Evolutionary conservation across 495 filamentous ascomycete species (phyloP).

Genomic region (Friedmanniomyces simplex): DNA sequence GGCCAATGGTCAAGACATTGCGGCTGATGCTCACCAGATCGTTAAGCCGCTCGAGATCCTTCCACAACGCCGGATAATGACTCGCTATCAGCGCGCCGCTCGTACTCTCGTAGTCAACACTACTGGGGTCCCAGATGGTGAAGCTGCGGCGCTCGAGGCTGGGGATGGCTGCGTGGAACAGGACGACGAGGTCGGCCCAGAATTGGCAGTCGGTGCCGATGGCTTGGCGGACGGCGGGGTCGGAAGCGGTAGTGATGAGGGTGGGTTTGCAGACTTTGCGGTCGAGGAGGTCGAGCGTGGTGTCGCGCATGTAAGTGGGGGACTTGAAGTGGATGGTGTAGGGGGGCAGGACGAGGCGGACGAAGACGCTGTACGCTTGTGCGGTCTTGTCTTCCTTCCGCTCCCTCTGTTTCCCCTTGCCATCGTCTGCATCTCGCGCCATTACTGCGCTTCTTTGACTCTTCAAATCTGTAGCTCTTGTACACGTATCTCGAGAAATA

Average conservation of each 20-base stretch:
- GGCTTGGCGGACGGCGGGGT: constrained; percentile 8
- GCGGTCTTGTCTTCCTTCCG: not conserved
- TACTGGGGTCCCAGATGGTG: constrained; percentile 25
- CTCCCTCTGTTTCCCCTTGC: not conserved
- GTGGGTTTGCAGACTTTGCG: constrained; percentile 25
- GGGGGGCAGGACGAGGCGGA: constrained; percentile 26
- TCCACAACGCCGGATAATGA: constrained; percentile 62
- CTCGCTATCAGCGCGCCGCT: constrained; percentile 54
- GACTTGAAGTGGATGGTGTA: constrained; percentile 31
- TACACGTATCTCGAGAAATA: no score
- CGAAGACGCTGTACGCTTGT: constrained; percentile 18
- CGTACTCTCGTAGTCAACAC: constrained; percentile 29
- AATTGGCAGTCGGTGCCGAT: constrained; percentile 25
- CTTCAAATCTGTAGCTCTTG: no score
- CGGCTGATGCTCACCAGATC: constrained; percentile 74
- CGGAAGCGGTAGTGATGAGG: constrained; percentile 21
- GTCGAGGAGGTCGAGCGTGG: constrained; percentile 29
- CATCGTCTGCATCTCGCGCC: not conserved
- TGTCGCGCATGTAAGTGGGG: constrained; percentile 26
- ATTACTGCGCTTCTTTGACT: not conserved
- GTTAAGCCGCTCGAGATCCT: constrained; percentile 74
- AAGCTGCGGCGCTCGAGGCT: constrained; percentile 31
- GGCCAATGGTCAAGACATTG: constrained; percentile 73
- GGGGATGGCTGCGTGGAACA: constrained; percentile 30
- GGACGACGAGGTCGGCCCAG: constrained; percentile 28